Base-by-base conservation (phyloP, 768 basidiomycete species). In the Naganishia randhawae region DNA sequence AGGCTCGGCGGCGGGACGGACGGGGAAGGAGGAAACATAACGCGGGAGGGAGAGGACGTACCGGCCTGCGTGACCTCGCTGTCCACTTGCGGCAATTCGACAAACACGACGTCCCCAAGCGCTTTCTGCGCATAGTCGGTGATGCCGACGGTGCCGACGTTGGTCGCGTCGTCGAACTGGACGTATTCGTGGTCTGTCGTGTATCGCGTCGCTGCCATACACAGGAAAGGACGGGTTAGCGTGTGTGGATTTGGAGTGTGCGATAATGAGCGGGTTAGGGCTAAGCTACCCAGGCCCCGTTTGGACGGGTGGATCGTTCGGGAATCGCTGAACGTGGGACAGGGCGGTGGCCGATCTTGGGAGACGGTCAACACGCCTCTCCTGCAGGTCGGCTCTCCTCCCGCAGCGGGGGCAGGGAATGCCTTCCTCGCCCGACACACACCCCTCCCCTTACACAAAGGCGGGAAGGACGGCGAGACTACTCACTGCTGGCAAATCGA, bases 31-130 rank as follows among this genome's bases (percentile, higher is more conserved):
- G 19, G n/a, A 11, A 48, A 22, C n/a, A 53, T n/a, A 55, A 42
- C 37, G 48, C 16, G 33, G 27, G 17, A 63, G 39, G 11, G 19
- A 25, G 29, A 4, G 79, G n/a, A n/a, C 92, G 74, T 73, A 94
- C 94, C 91, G 73, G 89, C 91, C 80, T 89, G 83, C 9, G 76
- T 76, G 64, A 97, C 82, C 67, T 85, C 78, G 0, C 84, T 82
- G 5, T 89, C 92, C 10, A 84, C 76, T 11, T 77, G 73, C 1
- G 91, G 90, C 54, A 99, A 84, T 79, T 98, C 96, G 54, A 98
- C 93, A 81, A 91, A 99, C 53, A 98, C 96, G 62, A 98, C 92
- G 78, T 99, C 96, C 35, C 96, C 96, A 2, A 99, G 85, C 37
- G 88, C 87, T 55, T 87, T 84, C 79, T 97, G 92, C 1, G 96